These are phyloP conservation scores for Hanseniaspora gamundiae DNA, from an alignment of 1,139 yeast genomes.

Conservation along the genomic window DNA sequence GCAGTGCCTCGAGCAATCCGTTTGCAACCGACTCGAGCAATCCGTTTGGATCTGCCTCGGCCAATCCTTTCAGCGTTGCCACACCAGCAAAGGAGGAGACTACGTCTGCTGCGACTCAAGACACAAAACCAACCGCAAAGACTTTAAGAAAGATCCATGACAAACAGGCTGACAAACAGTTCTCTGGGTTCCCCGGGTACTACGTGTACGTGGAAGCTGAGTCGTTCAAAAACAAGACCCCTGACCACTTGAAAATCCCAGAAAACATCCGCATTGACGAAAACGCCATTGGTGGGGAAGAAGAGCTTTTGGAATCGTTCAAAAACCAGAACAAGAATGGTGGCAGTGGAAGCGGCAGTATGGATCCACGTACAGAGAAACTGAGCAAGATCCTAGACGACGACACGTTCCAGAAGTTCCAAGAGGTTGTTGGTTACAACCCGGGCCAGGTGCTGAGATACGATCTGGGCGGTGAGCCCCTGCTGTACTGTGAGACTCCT, in stretches of 20 bases:
- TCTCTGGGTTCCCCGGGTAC: slow-evolving; percentile 41
- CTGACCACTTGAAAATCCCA: slow-evolving; percentile 37
- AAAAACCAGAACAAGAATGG: slow-evolving; percentile 11
- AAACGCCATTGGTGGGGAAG: slow-evolving; percentile 25
- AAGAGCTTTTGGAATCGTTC: slow-evolving; percentile 15
- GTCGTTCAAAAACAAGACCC: slow-evolving; percentile 33
- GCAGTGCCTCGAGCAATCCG: slow-evolving; percentile 24
- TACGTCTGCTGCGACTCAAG: slow-evolving; percentile 1
- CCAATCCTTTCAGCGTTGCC: slow-evolving; percentile 31
- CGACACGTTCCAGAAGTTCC: slow-evolving; percentile 65
- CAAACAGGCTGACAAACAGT: slow-evolving; percentile 2
- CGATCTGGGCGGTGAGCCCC: slow-evolving; percentile 62
- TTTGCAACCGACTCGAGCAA: slow-evolving; percentile 22
- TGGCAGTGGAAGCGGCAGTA: neutral
- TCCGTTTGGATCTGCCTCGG: slow-evolving; percentile 20
- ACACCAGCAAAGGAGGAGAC: too few relatives aligned
- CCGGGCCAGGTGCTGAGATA: slow-evolving; percentile 81
- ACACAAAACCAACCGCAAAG: slow-evolving; percentile 10
- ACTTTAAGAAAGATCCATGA: slow-evolving; percentile 14
- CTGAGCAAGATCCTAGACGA: slow-evolving; percentile 48
- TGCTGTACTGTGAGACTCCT: slow-evolving; percentile 34
- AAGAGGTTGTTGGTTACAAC: slow-evolving; percentile 62
- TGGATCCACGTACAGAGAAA: slow-evolving; percentile 30
- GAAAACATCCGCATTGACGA: slow-evolving; percentile 26
- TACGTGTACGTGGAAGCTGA: slow-evolving; percentile 62